Evolutionary conservation across 2,329 filamentous ascomycete genomes (phyloP).

Genomic region (Aphanocladium album): DNA sequence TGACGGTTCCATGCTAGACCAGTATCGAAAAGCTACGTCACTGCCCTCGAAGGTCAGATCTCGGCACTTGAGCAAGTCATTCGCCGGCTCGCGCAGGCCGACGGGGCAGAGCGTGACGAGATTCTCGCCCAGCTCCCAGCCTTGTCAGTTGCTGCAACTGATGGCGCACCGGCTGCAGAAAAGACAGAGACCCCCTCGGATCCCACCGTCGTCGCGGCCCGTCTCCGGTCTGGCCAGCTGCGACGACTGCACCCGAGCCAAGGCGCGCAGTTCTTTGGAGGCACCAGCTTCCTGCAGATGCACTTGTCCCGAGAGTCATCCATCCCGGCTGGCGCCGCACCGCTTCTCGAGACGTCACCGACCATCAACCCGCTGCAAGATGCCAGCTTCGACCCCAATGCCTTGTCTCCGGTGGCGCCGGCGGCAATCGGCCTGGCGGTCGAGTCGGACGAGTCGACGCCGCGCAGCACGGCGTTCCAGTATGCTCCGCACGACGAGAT

Average conservation of each 20-base stretch:
- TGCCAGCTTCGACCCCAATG: slow-evolving; percentile 4
- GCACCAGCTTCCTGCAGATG: slow-evolving; percentile 42
- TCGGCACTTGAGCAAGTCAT: slow-evolving; percentile 41
- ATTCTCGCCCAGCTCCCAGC: slow-evolving; percentile 36
- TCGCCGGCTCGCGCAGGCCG: slow-evolving; percentile 36
- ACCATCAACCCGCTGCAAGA: slow-evolving; percentile 13
- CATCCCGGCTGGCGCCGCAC: slow-evolving; percentile 16
- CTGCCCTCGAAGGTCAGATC: slow-evolving; percentile 43
- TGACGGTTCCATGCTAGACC: slow-evolving; percentile 27
- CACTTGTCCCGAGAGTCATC: slow-evolving; percentile 27
- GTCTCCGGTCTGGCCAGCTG: slow-evolving; percentile 29
- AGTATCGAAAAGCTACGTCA: slow-evolving; percentile 40
- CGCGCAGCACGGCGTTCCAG: slow-evolving; percentile 21
- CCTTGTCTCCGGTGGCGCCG: slow-evolving; percentile 9
- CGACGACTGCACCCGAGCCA: slow-evolving; percentile 36
- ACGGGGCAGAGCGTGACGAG: slow-evolving; percentile 33
- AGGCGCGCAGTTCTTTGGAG: slow-evolving; percentile 42
- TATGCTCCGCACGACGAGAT: slow-evolving; percentile 41
- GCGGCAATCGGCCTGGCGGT: neutral
- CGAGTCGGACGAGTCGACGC: slow-evolving; percentile 17
- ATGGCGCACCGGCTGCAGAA: slow-evolving; percentile 6
- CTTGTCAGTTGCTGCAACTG: slow-evolving; percentile 17
- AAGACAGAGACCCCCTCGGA: slow-evolving; percentile 21
- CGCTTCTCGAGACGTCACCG: slow-evolving; percentile 13
- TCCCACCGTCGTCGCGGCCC: slow-evolving; percentile 27